These are phyloP conservation scores for Ustilago vetiveriae DNA, from an alignment of 1,284 basidiomycete genomes.

Conservation along the genomic window DNA sequence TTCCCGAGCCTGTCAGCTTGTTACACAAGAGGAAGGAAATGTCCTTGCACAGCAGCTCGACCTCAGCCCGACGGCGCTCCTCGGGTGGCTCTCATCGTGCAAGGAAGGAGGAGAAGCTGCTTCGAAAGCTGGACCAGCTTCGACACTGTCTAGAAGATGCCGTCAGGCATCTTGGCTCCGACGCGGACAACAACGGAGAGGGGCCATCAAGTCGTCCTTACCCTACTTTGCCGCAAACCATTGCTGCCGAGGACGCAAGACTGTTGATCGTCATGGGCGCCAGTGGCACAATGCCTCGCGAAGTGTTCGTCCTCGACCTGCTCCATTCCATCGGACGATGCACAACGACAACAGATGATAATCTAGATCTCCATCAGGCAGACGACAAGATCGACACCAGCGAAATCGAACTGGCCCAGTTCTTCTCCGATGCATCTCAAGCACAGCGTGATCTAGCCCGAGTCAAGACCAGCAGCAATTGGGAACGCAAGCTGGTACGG, in stretches of 20 bases:
- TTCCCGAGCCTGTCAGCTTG: slow-evolving; percentile 41
- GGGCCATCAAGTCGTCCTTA: slow-evolving; percentile 16
- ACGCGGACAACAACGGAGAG: slow-evolving; percentile 23
- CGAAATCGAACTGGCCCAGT: neutral
- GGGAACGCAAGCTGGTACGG: slow-evolving; percentile 54
- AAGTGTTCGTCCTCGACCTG: slow-evolving; percentile 33
- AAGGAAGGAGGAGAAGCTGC: slow-evolving; percentile 17
- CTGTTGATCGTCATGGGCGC: slow-evolving; percentile 36
- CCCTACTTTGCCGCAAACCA: too few relatives aligned
- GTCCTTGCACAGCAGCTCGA: neutral
- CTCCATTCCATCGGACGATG: slow-evolving; percentile 17
- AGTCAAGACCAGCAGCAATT: slow-evolving; percentile 39
- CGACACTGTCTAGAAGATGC: slow-evolving; percentile 18
- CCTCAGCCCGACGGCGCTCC: neutral
- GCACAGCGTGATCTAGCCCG: slow-evolving; percentile 20
- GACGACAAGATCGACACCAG: neutral
- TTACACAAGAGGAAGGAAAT: slow-evolving; percentile 11
- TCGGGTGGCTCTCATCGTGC: slow-evolving; percentile 6
- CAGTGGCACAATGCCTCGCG: slow-evolving; percentile 29
- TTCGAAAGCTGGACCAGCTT: slow-evolving; percentile 28
- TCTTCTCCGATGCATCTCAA: slow-evolving; percentile 9
- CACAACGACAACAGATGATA: neutral
- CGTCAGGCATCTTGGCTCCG: slow-evolving; percentile 2
- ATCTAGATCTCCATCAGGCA: neutral
- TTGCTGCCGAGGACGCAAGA: slow-evolving; percentile 12